phyloP scores from a whole-genome alignment of 2,329 filamentous ascomycete genomes.

The Aspergillus pseudotamarii region DNA sequence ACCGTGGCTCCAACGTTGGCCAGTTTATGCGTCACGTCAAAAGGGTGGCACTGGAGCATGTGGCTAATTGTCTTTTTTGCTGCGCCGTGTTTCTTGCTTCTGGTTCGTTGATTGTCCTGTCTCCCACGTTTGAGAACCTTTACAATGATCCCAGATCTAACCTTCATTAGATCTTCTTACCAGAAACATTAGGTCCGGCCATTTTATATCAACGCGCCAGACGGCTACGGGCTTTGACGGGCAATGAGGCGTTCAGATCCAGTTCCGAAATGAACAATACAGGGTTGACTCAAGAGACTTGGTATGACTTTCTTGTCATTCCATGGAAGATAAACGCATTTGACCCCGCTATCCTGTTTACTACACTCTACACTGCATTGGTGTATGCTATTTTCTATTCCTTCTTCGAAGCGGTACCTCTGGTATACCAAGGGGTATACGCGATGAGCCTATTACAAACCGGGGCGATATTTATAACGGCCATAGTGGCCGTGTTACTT shows the following conservation, averaged over 20 bases:
- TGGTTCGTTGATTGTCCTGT: background rate
- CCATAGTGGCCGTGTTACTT: background rate
- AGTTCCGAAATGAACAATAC: background rate
- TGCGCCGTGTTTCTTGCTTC: background rate
- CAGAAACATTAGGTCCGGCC: background rate
- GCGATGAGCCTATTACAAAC: background rate
- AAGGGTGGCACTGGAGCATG: background rate
- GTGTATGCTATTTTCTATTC: conserved; percentile 5
- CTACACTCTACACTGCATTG: background rate
- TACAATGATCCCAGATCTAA: background rate
- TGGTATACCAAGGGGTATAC: background rate
- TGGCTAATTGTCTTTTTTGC: background rate
- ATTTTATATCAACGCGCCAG: background rate
- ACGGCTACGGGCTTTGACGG: background rate
- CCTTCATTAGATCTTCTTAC: background rate
- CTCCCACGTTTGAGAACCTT: background rate
- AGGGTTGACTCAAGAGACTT: background rate
- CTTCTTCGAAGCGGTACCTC: conserved; percentile 6
- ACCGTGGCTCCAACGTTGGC: background rate
- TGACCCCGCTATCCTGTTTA: background rate
- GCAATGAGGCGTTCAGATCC: background rate
- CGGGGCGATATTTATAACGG: background rate
- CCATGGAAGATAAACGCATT: background rate
- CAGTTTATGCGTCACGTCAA: background rate
- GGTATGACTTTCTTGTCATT: background rate